A percentile compares a stretch with the other conserved stretches of the same genome.
Evolutionary conservation across 345 rosid genomes (phyloP).

Genomic region (Acer yangbiense): DNA sequence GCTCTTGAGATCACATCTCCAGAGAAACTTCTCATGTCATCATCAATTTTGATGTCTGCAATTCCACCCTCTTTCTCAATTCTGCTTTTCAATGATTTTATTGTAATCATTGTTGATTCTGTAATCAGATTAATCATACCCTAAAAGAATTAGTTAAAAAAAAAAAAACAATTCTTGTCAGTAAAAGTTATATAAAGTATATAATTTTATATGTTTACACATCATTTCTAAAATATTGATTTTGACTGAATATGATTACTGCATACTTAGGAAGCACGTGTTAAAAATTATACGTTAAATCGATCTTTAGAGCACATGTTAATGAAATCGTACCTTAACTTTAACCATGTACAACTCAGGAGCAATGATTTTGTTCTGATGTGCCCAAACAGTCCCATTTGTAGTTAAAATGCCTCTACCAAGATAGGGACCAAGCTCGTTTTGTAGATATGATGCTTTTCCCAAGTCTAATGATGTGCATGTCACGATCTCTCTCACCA

Average conservation of each 20-base stretch:
- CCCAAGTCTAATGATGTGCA: conserved; percentile 48
- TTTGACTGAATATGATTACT: no score
- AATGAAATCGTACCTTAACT: conserved; percentile 14
- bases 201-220: no score
- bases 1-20: conserved; percentile 55
- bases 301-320: no score
- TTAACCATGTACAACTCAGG: conserved; percentile 51
- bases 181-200: conserved; percentile 4
- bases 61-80: conserved; percentile 31
- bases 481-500: conserved; percentile 41
- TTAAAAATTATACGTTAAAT: no score
- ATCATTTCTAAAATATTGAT: no score
- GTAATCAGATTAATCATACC: conserved; percentile 37
- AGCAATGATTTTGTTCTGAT: conserved; percentile 51
- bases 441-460: conserved; percentile 47
- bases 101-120: conserved; percentile 26
- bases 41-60: conserved; percentile 37
- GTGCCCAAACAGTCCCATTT: conserved; percentile 47
- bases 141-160: conserved; percentile 3
- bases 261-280: no score
- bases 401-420: conserved; percentile 56
- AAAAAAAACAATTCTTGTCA: conserved; percentile 40
- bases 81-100: conserved; percentile 35
- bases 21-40: conserved; percentile 40
- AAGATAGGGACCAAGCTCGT: conserved; percentile 45